Percentiles rank a stretch among this genome's conserved stretches.
Evolutionary conservation across 805 yeast genomes (phyloP).

Genomic region (Yamadazyma philogaea): DNA sequence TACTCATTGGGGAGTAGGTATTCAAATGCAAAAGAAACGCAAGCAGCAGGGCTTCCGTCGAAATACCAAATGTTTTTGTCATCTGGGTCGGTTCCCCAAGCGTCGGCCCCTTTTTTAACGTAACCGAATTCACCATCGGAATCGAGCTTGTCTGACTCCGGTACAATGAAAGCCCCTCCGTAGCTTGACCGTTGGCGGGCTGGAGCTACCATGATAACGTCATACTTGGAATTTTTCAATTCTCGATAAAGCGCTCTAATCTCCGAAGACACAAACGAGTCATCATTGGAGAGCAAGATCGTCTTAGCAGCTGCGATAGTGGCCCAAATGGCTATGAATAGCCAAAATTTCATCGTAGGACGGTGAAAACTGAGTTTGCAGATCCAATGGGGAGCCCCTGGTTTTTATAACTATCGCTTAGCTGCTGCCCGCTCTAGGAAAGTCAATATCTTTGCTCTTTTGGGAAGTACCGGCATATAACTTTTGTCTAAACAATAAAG

Average conservation of each 20-base stretch:
- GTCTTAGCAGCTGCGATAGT: slow-evolving; percentile 6
- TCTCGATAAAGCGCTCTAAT: slow-evolving; percentile 54
- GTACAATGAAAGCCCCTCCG: slow-evolving; percentile 52
- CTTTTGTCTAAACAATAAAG: not conserved
- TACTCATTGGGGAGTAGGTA: slow-evolving; percentile 45
- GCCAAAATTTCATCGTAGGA: slow-evolving; percentile 2
- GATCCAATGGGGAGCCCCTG: not conserved
- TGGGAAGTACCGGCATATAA: not conserved
- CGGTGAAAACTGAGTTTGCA: not conserved
- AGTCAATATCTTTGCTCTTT: not conserved
- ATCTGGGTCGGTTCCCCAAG: slow-evolving; percentile 50
- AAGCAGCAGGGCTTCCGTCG: slow-evolving; percentile 52
- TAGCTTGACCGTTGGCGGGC: slow-evolving; percentile 50
- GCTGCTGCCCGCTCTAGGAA: not conserved
- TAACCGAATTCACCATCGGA: slow-evolving; percentile 48
- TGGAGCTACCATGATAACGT: slow-evolving; percentile 51
- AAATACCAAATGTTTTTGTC: slow-evolving; percentile 46
- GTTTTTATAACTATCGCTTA: not conserved
- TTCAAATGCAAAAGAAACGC: slow-evolving; percentile 47
- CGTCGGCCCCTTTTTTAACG: slow-evolving; percentile 47
- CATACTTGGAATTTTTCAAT: slow-evolving; percentile 46
- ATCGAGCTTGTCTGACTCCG: slow-evolving; percentile 36
- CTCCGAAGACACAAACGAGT: slow-evolving; percentile 55
- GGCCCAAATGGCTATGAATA: not conserved
- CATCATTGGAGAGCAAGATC: slow-evolving; percentile 50